Conservation (phyloP, 805 yeast species). For the Saturnispora silvae region DNA sequence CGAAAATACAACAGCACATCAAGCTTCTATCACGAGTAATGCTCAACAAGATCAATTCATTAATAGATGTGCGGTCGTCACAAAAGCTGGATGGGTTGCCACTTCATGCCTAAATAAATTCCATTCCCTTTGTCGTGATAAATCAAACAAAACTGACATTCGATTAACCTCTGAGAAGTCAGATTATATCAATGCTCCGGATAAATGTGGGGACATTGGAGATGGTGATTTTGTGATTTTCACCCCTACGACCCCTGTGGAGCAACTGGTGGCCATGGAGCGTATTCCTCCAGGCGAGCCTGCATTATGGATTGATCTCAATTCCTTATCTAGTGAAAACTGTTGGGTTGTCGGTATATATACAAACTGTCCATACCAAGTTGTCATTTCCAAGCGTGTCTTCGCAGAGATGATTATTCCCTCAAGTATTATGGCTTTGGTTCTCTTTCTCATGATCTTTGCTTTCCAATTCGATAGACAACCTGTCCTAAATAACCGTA, state of each 20-base stretch:
- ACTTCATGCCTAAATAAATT: slow-evolving; percentile 51
- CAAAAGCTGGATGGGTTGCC: slow-evolving; percentile 49
- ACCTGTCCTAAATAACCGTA: slow-evolving; percentile 65
- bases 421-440: slow-evolving; percentile 45
- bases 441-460: slow-evolving; percentile 41
- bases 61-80: slow-evolving; percentile 32
- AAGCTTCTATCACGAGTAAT: not conserved
- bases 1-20: not conserved
- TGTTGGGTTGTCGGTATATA: slow-evolving; percentile 89
- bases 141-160: slow-evolving; percentile 34
- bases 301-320: slow-evolving; percentile 71
- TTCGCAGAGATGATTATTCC: slow-evolving; percentile 60
- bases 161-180: slow-evolving; percentile 23
- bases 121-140: slow-evolving; percentile 46
- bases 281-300: slow-evolving; percentile 17
- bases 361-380: slow-evolving; percentile 69
- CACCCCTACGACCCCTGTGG: slow-evolving; percentile 41
- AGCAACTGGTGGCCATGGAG: slow-evolving; percentile 26
- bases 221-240: slow-evolving; percentile 26
- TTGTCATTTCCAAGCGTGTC: slow-evolving; percentile 39
- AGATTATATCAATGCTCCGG: slow-evolving; percentile 37
- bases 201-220: slow-evolving; percentile 21
- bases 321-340: slow-evolving; percentile 57
- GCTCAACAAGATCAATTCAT: slow-evolving; percentile 15
- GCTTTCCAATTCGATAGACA: slow-evolving; percentile 45